Evolutionary conservation across 495 filamentous ascomycete genomes (phyloP).

Genomic region (Aspergillus avenaceus): DNA sequence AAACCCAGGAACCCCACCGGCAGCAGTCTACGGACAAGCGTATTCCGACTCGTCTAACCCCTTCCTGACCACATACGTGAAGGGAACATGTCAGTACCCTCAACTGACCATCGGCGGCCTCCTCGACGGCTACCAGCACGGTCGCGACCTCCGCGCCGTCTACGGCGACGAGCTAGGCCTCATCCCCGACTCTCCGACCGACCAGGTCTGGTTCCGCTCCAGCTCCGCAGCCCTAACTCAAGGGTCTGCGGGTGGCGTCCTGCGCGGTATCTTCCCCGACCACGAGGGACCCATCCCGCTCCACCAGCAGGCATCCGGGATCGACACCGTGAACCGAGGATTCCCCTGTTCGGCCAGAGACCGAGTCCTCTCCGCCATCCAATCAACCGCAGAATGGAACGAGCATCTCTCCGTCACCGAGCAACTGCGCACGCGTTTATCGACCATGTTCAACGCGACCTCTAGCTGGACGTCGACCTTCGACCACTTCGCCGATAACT

Average conservation of each 20-base stretch:
- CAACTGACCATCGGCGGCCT: constrained; percentile 42
- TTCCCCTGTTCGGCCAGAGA: constrained; percentile 30
- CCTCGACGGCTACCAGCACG: constrained; percentile 40
- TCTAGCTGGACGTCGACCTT: constrained; percentile 34
- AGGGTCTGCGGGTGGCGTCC: constrained; percentile 34
- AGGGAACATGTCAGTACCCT: constrained; percentile 41
- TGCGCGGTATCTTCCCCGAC: constrained; percentile 36
- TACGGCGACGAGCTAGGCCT: constrained; percentile 34
- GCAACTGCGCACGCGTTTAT: constrained; percentile 26
- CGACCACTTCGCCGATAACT: constrained; percentile 44
- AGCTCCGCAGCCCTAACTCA: constrained; percentile 36
- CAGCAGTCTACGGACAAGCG: constrained; percentile 37
- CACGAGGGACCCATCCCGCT: constrained; percentile 31
- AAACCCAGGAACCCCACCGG: constrained; percentile 18
- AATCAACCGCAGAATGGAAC: constrained; percentile 32
- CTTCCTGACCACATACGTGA: constrained; percentile 28
- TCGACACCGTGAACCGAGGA: constrained; percentile 37
- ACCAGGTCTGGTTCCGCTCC: constrained; percentile 38
- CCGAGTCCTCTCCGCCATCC: constrained; percentile 19
- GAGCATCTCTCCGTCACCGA: constrained; percentile 33
- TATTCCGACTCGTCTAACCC: constrained; percentile 38
- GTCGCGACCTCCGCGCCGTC: constrained; percentile 34
- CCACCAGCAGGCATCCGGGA: constrained; percentile 33
- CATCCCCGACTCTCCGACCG: constrained; percentile 19
- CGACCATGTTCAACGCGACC: constrained; percentile 31